Conservation (phyloP, 768 basidiomycete species). For the Suillus spraguei region DNA sequence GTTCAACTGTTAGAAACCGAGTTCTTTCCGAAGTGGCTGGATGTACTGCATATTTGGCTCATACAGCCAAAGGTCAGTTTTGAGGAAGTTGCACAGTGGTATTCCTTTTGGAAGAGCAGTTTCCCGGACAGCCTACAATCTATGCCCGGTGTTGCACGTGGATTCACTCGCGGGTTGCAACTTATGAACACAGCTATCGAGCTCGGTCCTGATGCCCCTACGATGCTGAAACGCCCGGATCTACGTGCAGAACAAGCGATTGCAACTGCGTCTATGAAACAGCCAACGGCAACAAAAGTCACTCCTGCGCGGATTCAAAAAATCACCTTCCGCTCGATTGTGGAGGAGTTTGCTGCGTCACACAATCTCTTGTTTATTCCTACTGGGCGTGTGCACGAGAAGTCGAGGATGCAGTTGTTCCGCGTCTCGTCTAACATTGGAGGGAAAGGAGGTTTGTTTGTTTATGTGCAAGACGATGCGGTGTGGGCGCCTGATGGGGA, state of each 20-base stretch:
- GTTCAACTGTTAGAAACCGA: constrained; percentile 85
- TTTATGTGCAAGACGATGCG: constrained; percentile 92
- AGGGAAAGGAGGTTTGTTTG: constrained; percentile 83
- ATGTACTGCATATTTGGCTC: constrained; percentile 90
- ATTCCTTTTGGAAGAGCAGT: constrained; percentile 79
- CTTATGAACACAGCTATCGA: constrained; percentile 94
- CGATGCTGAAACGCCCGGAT: constrained; percentile 68
- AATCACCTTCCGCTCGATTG: constrained; percentile 90
- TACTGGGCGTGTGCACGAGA: constrained; percentile 80
- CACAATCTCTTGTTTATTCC: constrained; percentile 92
- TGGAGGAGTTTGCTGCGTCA: constrained; percentile 85
- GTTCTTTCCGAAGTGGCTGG: constrained; percentile 98
- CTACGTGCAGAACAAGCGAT: constrained; percentile 50
- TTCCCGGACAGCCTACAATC: constrained; percentile 75
- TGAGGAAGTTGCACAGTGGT: constrained; percentile 95
- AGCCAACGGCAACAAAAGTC: constrained; percentile 36
- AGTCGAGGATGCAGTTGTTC: constrained; percentile 88
- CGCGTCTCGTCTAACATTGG: constrained; percentile 77
- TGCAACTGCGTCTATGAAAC: constrained; percentile 19
- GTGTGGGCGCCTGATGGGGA: constrained; percentile 82
- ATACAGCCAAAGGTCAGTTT: constrained; percentile 86
- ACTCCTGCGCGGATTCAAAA: constrained; percentile 64
- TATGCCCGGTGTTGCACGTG: constrained; percentile 66
- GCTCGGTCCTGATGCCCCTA: constrained; percentile 76
- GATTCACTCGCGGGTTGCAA: constrained; percentile 88